phyloP scores from a whole-genome alignment of 768 basidiomycete genomes.

The Dioszegia aurantiaca region DNA sequence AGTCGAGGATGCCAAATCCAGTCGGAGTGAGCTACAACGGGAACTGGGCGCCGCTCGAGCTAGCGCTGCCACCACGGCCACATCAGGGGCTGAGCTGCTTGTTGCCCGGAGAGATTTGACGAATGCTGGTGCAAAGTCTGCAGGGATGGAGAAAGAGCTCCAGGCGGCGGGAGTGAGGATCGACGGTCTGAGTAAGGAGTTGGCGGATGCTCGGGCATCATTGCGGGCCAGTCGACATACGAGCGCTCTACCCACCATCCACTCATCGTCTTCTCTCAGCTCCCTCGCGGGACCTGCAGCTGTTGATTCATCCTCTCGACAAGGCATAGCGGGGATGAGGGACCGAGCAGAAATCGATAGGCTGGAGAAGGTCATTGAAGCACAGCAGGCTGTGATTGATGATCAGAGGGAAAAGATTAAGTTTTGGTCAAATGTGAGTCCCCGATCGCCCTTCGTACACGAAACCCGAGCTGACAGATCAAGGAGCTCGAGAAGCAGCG shows the following conservation, averaged over 20 bases:
- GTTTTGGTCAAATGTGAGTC: slow-evolving; percentile 44
- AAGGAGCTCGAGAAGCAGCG: slow-evolving; percentile 43
- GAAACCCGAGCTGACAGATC: slow-evolving; percentile 1
- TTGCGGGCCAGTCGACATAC: neutral
- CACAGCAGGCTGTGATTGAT: slow-evolving; percentile 41
- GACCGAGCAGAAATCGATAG: slow-evolving; percentile 41
- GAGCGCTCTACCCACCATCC: slow-evolving; percentile 4
- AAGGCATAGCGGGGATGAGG: neutral
- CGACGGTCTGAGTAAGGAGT: slow-evolving; percentile 12
- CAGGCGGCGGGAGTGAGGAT: neutral
- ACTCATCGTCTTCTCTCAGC: slow-evolving; percentile 5
- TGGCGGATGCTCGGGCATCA: neutral
- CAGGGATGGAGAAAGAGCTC: neutral
- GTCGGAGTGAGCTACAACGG: neutral
- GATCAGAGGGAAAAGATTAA: slow-evolving; percentile 47
- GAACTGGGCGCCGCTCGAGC: neutral
- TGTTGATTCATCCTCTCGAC: neutral
- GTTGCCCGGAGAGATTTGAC: neutral
- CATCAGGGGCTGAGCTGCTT: neutral
- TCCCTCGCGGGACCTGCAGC: slow-evolving; percentile 5
- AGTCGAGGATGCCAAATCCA: slow-evolving; percentile 2
- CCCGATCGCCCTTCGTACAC: neutral
- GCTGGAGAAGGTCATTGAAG: slow-evolving; percentile 47
- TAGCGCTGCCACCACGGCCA: neutral
- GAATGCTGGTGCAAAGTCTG: neutral